Evolutionary conservation across 2,329 filamentous ascomycete species (phyloP), one percentile per base, ranked within the genome.

Genomic region (Xylaria sp.): DNA sequence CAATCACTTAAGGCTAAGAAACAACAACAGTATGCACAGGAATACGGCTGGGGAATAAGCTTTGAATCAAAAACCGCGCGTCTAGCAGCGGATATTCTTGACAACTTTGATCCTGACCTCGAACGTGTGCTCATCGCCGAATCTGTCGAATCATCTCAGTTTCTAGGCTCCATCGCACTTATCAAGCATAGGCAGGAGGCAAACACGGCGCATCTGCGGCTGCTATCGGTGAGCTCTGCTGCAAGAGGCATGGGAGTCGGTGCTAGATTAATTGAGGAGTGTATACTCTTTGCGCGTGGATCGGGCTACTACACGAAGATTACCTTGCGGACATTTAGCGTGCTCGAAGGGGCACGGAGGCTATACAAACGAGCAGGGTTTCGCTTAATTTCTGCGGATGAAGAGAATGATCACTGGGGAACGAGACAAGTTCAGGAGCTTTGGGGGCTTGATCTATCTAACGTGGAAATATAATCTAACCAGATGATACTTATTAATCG

Each of bases 331-430:
- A 69, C 67, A 28, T 63, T 53, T 17, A 67, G 59, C 17, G 46
- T 42, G 4, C 60, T 69, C 6, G 65, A 64, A 62, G 64, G 60
- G 10, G 65, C 67, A 4, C 49, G 67, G 36, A 69, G 65, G 42
- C 13, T 69, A 20, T 69, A 69, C 28, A 53, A n/a, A 31, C 60
- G 67, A n/a, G 64, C 49, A 13, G 67, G 64, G 11, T 69, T 69
- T 44, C 49, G 61, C 23, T 7, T 69, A 3, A 38, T 58, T 7
- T 28, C 58, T 1, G 38, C 51, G 9, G 20, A 5, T 1, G 49
- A 65, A 36, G 64, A 67, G 36, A 49, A 67, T 15, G 64, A 64
- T 7, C 38, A 26, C 17, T 69, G 67, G 65, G 67, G 60, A 1
- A 31, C 53, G 1, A 67, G 23, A 40, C 54, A 61, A 11, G 53